Conservation (phyloP, 2,329 filamentous ascomycete species). For the Neopestalotiopsis sp. region DNA sequence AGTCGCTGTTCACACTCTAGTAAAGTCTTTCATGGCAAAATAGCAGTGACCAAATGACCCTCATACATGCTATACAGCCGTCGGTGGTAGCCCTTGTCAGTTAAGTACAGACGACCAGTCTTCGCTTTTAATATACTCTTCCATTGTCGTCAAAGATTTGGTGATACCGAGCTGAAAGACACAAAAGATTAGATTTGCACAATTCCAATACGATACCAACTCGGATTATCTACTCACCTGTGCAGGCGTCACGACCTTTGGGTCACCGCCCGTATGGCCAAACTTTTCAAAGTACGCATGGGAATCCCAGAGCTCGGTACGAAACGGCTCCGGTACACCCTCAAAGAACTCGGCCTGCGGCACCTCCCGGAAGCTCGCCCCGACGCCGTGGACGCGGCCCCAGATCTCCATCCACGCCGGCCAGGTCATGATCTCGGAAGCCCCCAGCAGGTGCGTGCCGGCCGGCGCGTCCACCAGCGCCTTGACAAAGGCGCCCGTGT, state of each 20-base stretch:
- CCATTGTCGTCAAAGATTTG: not conserved
- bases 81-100: too few relatives aligned
- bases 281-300: slow-evolving; percentile 13
- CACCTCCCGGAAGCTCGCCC: slow-evolving; percentile 13
- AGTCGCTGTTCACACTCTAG: too few relatives aligned
- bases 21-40: too few relatives aligned
- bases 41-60: too few relatives aligned
- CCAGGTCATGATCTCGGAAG: slow-evolving; percentile 17
- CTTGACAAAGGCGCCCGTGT: slow-evolving; percentile 18
- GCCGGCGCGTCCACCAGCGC: slow-evolving; percentile 16
- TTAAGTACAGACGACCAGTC: not conserved
- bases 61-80: too few relatives aligned
- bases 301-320: slow-evolving; percentile 2
- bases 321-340: slow-evolving; percentile 2
- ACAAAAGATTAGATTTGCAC: not conserved
- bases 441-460: slow-evolving; percentile 16
- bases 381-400: slow-evolving; percentile 14
- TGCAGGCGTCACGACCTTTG: slow-evolving; percentile 13
- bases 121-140: not conserved
- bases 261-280: slow-evolving; percentile 13
- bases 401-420: slow-evolving; percentile 17
- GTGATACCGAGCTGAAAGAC: not conserved
- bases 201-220: not conserved
- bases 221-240: slow-evolving; percentile 7
- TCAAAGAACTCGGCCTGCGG: slow-evolving; percentile 11